Conservation (phyloP, 176 grass and related monocot genomes). For the Secale cereale region DNA sequence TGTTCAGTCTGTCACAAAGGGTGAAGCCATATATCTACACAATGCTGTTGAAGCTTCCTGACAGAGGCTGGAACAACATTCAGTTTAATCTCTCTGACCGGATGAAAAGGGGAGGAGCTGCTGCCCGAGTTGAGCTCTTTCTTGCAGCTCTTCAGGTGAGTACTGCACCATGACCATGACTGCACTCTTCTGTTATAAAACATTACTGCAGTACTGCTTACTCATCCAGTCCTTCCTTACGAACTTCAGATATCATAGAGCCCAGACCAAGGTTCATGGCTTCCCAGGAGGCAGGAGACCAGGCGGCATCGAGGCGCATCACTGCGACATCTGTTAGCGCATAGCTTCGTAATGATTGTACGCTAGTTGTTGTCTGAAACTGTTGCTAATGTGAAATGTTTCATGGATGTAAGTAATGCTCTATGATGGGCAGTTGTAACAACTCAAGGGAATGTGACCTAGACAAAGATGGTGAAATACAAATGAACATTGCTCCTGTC, state of each 20-base stretch:
- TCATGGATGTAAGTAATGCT: too few species aligned
- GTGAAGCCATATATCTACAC: constrained; percentile 95
- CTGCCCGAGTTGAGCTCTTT: constrained; percentile 81
- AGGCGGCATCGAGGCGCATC: neutral
- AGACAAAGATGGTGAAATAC: too few species aligned
- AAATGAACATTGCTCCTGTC: too few species aligned
- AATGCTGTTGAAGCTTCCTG: constrained; percentile 70
- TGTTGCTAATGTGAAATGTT: neutral
- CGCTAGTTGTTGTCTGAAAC: neutral
- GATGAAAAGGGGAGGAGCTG: constrained; percentile 71
- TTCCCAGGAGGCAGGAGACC: neutral
- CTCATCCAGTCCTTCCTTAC: neutral
- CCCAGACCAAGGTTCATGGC: neutral
- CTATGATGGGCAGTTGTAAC: too few species aligned
- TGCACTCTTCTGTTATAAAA: neutral
- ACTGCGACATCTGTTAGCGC: neutral
- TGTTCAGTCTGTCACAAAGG: constrained; percentile 64
- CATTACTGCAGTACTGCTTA: neutral
- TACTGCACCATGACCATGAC: too few species aligned
- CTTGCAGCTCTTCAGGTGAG: constrained; percentile 76
- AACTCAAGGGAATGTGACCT: too few species aligned
- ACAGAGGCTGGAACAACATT: constrained; percentile 87
- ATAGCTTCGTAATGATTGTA: neutral
- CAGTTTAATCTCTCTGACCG: constrained; percentile 77
- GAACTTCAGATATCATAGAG: constrained; percentile 29